These are phyloP conservation scores for Cynara cardunculus DNA, from an alignment of 129 eudicot species.

Conservation along the genomic window DNA sequence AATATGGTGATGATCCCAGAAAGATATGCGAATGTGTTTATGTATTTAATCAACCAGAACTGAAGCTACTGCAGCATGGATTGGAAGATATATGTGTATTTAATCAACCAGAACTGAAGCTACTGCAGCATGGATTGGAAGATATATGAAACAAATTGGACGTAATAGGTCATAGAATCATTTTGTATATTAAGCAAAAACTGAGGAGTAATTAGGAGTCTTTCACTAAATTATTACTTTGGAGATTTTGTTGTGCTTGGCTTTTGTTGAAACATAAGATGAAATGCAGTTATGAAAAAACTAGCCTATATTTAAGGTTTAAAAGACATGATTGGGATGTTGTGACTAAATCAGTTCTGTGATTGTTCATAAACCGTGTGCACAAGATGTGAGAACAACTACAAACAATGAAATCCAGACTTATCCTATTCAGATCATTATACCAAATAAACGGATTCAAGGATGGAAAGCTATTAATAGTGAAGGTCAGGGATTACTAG, in stretches of 20 bases:
- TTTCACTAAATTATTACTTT: background rate
- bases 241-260: background rate
- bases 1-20: no score
- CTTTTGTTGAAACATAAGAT: background rate
- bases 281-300: background rate
- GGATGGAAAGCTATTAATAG: background rate
- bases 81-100: no score
- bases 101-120: no score
- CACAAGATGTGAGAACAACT: background rate
- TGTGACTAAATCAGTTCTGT: background rate
- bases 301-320: background rate
- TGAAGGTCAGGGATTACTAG: no score
- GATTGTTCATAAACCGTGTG: background rate
- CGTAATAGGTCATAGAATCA: no score
- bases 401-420: background rate
- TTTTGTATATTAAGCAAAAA: background rate
- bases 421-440: background rate
- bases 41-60: no score
- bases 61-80: no score
- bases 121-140: no score
- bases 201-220: background rate
- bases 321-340: background rate
- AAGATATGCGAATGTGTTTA: no score
- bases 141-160: no score
- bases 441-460: background rate